These are phyloP conservation scores for Gastrodia elata DNA, from an alignment of 106 monocot species.

Conservation along the genomic window DNA sequence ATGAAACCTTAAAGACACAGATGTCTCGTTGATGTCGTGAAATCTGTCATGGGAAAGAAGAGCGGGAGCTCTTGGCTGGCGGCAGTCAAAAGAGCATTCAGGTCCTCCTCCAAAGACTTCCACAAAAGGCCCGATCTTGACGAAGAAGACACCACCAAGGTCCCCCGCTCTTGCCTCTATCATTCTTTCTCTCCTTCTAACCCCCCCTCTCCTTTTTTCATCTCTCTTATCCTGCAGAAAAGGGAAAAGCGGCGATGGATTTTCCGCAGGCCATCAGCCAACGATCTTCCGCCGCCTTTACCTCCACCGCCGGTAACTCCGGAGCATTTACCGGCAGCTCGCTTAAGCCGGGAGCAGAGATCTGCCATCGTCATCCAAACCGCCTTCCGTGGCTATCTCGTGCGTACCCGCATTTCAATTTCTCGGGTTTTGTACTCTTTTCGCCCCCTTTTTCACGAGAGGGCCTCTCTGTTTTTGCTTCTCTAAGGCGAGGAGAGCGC, in stretches of 20 bases:
- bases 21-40: neutral
- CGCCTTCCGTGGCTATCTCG: slow-evolving; percentile 86
- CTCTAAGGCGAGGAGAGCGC: slow-evolving; percentile 76
- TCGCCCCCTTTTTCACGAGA: neutral
- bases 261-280: slow-evolving; percentile 49
- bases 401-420: slow-evolving; percentile 6
- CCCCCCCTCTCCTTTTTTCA: neutral
- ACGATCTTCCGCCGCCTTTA: slow-evolving; percentile 5
- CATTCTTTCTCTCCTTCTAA: neutral
- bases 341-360: slow-evolving; percentile 42
- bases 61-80: slow-evolving; percentile 77
- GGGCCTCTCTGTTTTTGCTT: neutral
- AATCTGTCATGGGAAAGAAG: slow-evolving; percentile 71
- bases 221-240: slow-evolving; percentile 31
- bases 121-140: slow-evolving; percentile 16
- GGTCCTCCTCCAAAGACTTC: slow-evolving; percentile 75
- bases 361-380: slow-evolving; percentile 81
- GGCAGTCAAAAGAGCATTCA: slow-evolving; percentile 86
- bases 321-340: slow-evolving; percentile 42
- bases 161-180: neutral
- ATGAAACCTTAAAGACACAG: neutral
- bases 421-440: neutral
- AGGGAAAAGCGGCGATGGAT: slow-evolving; percentile 84
- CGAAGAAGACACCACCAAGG: neutral
- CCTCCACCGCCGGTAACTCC: slow-evolving; percentile 13